These are phyloP conservation scores for Ceratocystis diversiconidia DNA, from an alignment of 2,329 filamentous ascomycete genomes.

Conservation along the genomic window DNA sequence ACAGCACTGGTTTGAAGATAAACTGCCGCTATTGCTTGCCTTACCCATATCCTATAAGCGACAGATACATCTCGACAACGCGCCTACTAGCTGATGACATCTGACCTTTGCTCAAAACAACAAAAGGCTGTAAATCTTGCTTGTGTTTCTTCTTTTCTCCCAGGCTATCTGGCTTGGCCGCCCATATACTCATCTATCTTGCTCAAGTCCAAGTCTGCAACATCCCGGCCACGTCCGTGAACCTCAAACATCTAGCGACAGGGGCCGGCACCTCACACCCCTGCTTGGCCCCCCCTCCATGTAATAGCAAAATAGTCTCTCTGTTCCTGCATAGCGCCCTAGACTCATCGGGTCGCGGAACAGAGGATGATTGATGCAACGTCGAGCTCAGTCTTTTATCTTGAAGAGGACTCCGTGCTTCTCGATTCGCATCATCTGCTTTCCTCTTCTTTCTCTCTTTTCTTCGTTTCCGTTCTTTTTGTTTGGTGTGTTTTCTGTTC, in stretches of 20 bases:
- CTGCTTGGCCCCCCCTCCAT: background rate
- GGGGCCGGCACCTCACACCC: background rate
- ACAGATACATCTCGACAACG: too few species aligned
- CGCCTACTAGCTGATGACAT: too few species aligned
- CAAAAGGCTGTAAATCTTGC: too few species aligned
- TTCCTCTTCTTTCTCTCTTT: background rate
- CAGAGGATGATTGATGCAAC: constrained; percentile 5
- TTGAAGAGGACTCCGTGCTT: background rate
- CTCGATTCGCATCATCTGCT: background rate
- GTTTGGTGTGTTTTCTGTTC: background rate
- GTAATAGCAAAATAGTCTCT: background rate
- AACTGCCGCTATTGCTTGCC: too few species aligned
- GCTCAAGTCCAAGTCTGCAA: background rate
- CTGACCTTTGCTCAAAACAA: too few species aligned
- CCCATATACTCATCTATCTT: background rate
- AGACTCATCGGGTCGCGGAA: background rate
- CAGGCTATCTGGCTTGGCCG: background rate
- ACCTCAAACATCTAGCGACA: constrained; percentile 13
- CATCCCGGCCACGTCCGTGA: constrained; percentile 7
- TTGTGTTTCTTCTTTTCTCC: background rate
- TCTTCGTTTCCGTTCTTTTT: background rate
- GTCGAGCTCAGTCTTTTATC: background rate
- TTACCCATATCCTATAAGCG: too few species aligned
- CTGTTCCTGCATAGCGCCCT: background rate
- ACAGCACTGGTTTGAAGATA: too few species aligned